phyloP scores from a whole-genome alignment of 108 stramenopile genomes.

The Fragilariopsis cylindrus region DNA sequence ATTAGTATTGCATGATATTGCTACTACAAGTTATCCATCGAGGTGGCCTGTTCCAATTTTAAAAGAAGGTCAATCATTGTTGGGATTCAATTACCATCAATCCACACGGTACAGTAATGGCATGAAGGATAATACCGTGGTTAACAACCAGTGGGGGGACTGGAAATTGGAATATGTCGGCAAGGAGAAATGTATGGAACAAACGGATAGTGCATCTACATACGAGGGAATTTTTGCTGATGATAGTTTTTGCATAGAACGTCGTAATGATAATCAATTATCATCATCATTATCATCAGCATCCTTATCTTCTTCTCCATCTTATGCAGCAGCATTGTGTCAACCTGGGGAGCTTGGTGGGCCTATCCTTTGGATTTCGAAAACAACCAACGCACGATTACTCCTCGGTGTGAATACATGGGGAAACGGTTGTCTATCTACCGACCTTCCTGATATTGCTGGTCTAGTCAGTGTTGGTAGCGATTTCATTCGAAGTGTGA shows the following conservation, averaged over 20 bases:
- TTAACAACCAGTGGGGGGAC: neutral
- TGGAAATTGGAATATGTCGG: neutral
- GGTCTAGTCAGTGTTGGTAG: conserved; percentile 12
- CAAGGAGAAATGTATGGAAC: neutral
- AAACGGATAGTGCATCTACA: no score
- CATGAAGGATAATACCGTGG: neutral
- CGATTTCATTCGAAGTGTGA: conserved; percentile 2
- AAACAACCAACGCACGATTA: neutral
- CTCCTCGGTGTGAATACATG: neutral
- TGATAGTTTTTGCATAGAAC: no score
- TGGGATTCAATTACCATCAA: neutral
- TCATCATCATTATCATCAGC: no score
- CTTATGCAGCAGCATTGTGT: neutral
- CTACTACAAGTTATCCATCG: neutral
- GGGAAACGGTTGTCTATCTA: neutral
- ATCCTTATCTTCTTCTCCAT: no score
- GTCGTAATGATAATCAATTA: no score
- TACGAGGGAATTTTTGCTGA: no score
- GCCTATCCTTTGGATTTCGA: neutral
- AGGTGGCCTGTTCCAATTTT: neutral
- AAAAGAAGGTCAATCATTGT: neutral
- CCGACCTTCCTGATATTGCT: neutral
- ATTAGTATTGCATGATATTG: neutral
- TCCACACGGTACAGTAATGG: neutral
- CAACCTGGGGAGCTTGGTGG: neutral